Evolutionary conservation across 164 flowering plant species (phyloP).

Genomic region (Liquidambar formosana): DNA sequence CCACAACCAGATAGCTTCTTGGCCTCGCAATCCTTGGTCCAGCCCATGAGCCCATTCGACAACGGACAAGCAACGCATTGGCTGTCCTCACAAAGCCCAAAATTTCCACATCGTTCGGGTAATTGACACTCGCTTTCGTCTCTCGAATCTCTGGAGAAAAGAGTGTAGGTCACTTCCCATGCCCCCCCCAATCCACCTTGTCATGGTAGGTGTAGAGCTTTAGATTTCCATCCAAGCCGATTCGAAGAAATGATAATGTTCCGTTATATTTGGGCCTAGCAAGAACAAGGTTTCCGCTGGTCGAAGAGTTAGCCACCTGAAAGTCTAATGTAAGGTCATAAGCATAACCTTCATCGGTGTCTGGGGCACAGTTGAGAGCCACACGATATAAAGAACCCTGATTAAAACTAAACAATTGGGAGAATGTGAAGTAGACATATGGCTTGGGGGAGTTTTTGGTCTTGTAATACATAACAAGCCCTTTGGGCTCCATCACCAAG

Average conservation of each 20-base stretch:
- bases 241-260: slow-evolving; percentile 26
- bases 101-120: slow-evolving; percentile 36
- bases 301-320: background rate
- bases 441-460: slow-evolving; percentile 20
- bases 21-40: slow-evolving; percentile 39
- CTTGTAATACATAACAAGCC: slow-evolving; percentile 29
- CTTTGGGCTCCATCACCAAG: slow-evolving; percentile 35
- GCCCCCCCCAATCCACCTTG: slow-evolving; percentile 6
- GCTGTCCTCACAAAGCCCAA: slow-evolving; percentile 39
- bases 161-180: slow-evolving; percentile 30
- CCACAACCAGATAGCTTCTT: slow-evolving; percentile 18
- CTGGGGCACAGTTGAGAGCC: slow-evolving; percentile 6
- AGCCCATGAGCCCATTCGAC: slow-evolving; percentile 31
- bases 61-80: slow-evolving; percentile 49
- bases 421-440: slow-evolving; percentile 19
- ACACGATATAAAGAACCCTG: slow-evolving; percentile 8
- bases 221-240: slow-evolving; percentile 36
- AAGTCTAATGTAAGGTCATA: background rate
- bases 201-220: slow-evolving; percentile 26
- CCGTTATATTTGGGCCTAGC: slow-evolving; percentile 34
- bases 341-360: slow-evolving; percentile 12
- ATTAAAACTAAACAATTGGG: background rate
- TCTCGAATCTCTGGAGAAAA: slow-evolving; percentile 16
- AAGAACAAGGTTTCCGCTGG: background rate
- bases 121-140: slow-evolving; percentile 28